Base-by-base conservation (phyloP, 108 stramenopile genomes). In the Nitzschia palea region DNA sequence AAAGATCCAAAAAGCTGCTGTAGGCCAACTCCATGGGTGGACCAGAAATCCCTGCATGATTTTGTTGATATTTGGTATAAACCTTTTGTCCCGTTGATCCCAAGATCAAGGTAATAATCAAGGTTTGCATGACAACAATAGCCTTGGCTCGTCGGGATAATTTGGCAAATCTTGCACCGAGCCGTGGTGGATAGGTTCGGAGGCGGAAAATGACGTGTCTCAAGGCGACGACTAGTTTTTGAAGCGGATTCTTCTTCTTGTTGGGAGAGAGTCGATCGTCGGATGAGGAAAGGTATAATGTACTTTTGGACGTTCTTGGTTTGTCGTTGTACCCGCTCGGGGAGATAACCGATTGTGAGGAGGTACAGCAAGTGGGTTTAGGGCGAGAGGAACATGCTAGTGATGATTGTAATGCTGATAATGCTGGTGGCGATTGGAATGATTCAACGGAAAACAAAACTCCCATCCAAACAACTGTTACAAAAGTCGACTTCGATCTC, bases 1-100 rank as follows among this genome's bases (percentile, higher is more conserved):
- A 80, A 35, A 91, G 70, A 54, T 88, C 86, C 71, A 91, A 66
- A 63, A 92, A 92, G 20, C 61, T 74, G 48, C 82, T 84, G 76
- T 89, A 91, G 0, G 81, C 51, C 15, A 91, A 62, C 65, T 91
- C 89, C 22, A 86, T 68, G 2, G 85, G 86, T 23, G 79, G 69
- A 30, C 68, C 68, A 15, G 22, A 44, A 29, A 33, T 31, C 20
- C 67, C 40, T 5, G 23, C 43, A 48, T 18, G 47, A 10, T 12
- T 20, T 45, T 45, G n/a, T 28, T 69, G 68, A 35, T 69, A 34
- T 14, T 58, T 59, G 4, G 28, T 31, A 47, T 69, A 69, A 18
- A 37, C 47, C 20, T 43, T 69, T 17, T 36, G 45, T 4, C 57
- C 68, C 36, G 50, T 17, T 25, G 29, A 29, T 51, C 77, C 77